Evolutionary conservation across 257 asterid genomes (phyloP).

Genomic region (Scutellaria barbata): DNA sequence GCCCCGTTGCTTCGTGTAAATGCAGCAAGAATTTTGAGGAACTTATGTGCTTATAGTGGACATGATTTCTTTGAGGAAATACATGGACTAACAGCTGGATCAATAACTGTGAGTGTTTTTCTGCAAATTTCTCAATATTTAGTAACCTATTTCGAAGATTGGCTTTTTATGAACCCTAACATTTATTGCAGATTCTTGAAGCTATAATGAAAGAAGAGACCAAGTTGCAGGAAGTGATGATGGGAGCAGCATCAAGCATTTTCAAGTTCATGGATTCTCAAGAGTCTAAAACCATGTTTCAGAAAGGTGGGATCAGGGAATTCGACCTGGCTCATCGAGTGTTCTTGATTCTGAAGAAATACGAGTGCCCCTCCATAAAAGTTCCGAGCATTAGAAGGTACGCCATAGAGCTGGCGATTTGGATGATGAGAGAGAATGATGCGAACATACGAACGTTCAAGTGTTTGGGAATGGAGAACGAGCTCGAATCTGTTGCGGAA

Average conservation of each 20-base stretch:
- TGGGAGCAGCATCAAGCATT: slow-evolving; percentile 70
- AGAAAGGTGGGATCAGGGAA: slow-evolving; percentile 49
- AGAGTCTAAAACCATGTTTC: slow-evolving; percentile 58
- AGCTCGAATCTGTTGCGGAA: slow-evolving; percentile 68
- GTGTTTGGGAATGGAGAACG: slow-evolving; percentile 59
- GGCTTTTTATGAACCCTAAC: neutral
- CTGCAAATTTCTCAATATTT: neutral
- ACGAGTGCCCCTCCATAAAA: slow-evolving; percentile 61
- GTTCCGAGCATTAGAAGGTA: slow-evolving; percentile 89
- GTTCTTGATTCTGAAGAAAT: slow-evolving; percentile 48
- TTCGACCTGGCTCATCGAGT: slow-evolving; percentile 57
- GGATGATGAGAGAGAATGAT: slow-evolving; percentile 82
- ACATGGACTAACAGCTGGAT: slow-evolving; percentile 58
- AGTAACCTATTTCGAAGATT: neutral
- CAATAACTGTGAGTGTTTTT: slow-evolving; percentile 61
- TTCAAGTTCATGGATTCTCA: slow-evolving; percentile 62
- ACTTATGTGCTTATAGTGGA: slow-evolving; percentile 72
- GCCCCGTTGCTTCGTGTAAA: slow-evolving; percentile 60
- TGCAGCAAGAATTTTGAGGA: slow-evolving; percentile 73
- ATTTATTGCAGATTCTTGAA: slow-evolving; percentile 63
- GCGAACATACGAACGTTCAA: slow-evolving; percentile 44
- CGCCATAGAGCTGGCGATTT: slow-evolving; percentile 67
- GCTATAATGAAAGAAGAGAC: slow-evolving; percentile 74
- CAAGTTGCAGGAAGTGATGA: slow-evolving; percentile 86
- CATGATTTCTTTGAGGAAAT: slow-evolving; percentile 54